Evolutionary conservation across 768 basidiomycete species (phyloP).

Genomic region (Phylloporus arenicola): DNA sequence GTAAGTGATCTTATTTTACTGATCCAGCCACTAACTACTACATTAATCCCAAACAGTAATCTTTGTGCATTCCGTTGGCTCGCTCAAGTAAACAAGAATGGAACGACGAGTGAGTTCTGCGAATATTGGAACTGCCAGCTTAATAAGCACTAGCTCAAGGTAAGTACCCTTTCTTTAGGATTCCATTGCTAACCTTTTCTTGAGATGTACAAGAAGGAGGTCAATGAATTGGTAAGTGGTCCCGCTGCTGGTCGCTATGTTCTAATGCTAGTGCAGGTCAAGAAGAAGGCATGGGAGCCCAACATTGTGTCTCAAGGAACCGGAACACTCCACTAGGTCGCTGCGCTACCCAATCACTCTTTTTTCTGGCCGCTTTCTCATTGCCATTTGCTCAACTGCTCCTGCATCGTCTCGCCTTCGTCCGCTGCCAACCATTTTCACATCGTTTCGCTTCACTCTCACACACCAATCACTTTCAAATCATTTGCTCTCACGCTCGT

Average conservation of each 20-base stretch:
- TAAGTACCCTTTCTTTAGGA: background rate
- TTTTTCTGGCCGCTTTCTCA: too few species aligned
- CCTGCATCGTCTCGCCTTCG: background rate
- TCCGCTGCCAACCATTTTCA: too few species aligned
- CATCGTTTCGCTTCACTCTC: too few species aligned
- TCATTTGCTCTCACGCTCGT: too few species aligned
- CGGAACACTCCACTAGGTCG: background rate
- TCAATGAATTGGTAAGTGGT: too few species aligned
- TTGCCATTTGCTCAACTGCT: too few species aligned
- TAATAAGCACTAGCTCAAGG: background rate
- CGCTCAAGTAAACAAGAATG: background rate
- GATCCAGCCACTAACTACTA: background rate
- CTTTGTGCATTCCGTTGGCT: slow-evolving; percentile 1
- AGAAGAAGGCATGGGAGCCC: background rate
- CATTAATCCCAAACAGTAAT: background rate
- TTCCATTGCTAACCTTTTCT: background rate
- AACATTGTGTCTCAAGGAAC: background rate
- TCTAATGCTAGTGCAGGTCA: background rate
- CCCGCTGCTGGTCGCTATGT: too few species aligned
- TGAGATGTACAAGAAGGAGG: background rate
- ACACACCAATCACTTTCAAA: too few species aligned
- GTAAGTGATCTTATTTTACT: background rate
- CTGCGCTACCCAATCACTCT: background rate
- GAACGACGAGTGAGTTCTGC: background rate
- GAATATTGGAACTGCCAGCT: background rate